These are phyloP conservation scores for Lactifluus subvellereus DNA, from an alignment of 768 basidiomycete genomes.

Conservation along the genomic window DNA sequence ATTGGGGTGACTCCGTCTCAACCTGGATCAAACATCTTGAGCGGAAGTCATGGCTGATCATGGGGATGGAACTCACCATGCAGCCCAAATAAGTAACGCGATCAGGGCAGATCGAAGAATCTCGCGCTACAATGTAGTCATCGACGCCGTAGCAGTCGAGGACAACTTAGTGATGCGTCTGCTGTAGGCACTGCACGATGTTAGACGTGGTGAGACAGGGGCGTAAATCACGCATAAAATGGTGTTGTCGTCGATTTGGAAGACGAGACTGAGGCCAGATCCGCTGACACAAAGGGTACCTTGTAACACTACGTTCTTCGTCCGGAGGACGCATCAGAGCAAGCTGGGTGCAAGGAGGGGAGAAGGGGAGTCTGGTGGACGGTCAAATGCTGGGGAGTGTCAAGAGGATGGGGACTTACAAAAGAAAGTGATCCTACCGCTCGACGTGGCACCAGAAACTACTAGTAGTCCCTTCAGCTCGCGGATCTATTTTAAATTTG, in stretches of 20 bases:
- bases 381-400: too few relatives aligned
- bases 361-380: background rate
- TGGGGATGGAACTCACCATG: conserved; percentile 30
- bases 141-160: conserved; percentile 8
- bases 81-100: conserved; percentile 45
- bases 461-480: too few relatives aligned
- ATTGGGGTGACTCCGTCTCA: conserved; percentile 34
- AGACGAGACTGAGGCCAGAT: conserved; percentile 41
- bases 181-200: conserved; percentile 3
- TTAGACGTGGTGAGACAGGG: too few relatives aligned
- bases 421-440: too few relatives aligned
- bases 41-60: background rate
- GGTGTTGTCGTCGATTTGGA: conserved; percentile 46
- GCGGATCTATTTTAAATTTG: too few relatives aligned
- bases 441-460: too few relatives aligned
- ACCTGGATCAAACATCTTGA: conserved; percentile 32
- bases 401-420: too few relatives aligned
- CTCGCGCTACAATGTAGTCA: conserved; percentile 46
- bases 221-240: conserved; percentile 35
- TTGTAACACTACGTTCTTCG: conserved; percentile 55
- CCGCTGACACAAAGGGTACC: conserved; percentile 47
- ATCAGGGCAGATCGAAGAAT: conserved; percentile 50
- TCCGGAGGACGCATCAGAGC: conserved; percentile 29
- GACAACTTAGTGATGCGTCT: conserved; percentile 39
- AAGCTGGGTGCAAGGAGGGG: background rate